phyloP scores from a whole-genome alignment of 2,329 filamentous ascomycete species.

The Emmonsiellopsis sp. region DNA sequence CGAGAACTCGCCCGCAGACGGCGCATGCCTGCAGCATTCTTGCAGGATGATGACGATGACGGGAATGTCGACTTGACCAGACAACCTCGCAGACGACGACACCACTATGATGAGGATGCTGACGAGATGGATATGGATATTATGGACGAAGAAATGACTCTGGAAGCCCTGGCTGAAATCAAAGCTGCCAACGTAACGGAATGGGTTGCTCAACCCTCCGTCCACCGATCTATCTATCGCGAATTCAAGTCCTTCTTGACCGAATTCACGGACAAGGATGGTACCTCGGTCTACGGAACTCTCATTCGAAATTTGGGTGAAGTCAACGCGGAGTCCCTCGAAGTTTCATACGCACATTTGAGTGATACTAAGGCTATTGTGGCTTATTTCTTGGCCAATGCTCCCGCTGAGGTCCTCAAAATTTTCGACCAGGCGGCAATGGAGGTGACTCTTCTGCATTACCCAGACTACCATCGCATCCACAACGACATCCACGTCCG shows the following conservation, averaged over 20 bases:
- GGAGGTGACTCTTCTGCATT: slow-evolving; percentile 91
- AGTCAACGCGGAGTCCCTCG: slow-evolving; percentile 88
- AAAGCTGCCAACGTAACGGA: slow-evolving; percentile 90
- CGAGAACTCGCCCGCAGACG: slow-evolving; percentile 49
- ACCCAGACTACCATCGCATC: slow-evolving; percentile 94
- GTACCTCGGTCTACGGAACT: slow-evolving; percentile 87
- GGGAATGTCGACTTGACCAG: slow-evolving; percentile 74
- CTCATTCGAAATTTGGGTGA: slow-evolving; percentile 93
- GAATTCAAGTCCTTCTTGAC: slow-evolving; percentile 98
- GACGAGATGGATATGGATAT: slow-evolving; percentile 89
- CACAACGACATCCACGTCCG: slow-evolving; percentile 97
- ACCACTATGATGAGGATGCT: slow-evolving; percentile 87
- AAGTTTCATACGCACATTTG: slow-evolving; percentile 91
- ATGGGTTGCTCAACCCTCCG: slow-evolving; percentile 83
- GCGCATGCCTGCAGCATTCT: slow-evolving; percentile 53
- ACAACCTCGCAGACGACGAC: slow-evolving; percentile 74
- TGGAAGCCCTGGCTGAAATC: slow-evolving; percentile 84
- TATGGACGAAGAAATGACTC: slow-evolving; percentile 88
- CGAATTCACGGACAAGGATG: slow-evolving; percentile 83
- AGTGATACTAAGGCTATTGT: slow-evolving; percentile 84
- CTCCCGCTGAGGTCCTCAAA: slow-evolving; percentile 87
- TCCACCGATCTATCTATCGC: slow-evolving; percentile 85
- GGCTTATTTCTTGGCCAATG: slow-evolving; percentile 92
- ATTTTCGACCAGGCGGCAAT: slow-evolving; percentile 95
- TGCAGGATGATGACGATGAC: slow-evolving; percentile 71